These are phyloP conservation scores for Aspergillus panamensis DNA, from an alignment of 495 filamentous ascomycete species.

Conservation along the genomic window DNA sequence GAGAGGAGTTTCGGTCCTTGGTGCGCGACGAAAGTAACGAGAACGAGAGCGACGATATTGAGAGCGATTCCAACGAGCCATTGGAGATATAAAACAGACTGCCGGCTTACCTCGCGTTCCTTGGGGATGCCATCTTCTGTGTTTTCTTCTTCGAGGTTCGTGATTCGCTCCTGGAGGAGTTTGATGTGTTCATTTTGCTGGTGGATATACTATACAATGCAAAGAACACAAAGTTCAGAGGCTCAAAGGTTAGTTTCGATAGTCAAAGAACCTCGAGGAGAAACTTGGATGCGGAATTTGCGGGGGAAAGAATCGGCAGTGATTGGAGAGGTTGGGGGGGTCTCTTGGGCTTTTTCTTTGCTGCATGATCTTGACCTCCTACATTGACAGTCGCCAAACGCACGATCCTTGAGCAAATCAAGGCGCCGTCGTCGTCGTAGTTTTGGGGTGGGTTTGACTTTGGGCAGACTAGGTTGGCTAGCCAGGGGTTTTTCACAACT, in stretches of 20 bases:
- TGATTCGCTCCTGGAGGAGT: conserved; percentile 54
- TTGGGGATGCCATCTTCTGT: conserved; percentile 44
- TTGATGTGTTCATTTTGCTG: conserved; percentile 59
- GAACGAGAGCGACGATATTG: conserved; percentile 2
- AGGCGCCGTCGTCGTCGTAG: not conserved
- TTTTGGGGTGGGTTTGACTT: not conserved
- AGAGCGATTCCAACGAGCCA: conserved; percentile 2
- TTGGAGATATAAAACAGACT: not conserved
- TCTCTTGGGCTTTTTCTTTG: not conserved
- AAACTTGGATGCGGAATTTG: not conserved
- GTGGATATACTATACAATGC: conserved; percentile 51
- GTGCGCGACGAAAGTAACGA: not conserved
- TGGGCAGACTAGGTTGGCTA: not conserved
- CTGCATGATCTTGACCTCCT: not conserved
- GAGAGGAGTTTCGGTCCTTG: conserved; percentile 1
- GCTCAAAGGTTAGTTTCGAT: no score
- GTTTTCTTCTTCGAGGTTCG: conserved; percentile 47
- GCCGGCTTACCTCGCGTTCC: conserved; percentile 45
- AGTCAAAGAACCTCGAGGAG: no score
- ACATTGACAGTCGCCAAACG: not conserved
- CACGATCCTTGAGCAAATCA: not conserved
- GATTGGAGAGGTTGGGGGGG: not conserved
- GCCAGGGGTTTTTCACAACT: conserved; percentile 15
- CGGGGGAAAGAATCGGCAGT: not conserved
- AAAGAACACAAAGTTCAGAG: not conserved